Evolutionary conservation across 176 grass and related monocot genomes (phyloP).

Genomic region (Lolium rigidum): DNA sequence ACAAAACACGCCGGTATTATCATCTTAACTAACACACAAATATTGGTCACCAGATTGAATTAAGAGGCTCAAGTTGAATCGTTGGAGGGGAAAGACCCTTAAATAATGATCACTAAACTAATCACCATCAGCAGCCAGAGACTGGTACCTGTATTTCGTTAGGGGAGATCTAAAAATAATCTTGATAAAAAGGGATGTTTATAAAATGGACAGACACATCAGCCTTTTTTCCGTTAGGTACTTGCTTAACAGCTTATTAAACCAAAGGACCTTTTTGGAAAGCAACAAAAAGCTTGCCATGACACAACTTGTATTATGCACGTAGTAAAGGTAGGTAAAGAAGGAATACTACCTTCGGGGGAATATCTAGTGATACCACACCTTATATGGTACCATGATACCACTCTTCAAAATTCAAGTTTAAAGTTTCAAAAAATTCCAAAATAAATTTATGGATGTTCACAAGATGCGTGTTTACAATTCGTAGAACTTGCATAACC

Average conservation of each 20-base stretch:
- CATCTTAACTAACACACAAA: conserved; percentile 50
- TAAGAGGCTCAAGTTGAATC: conserved; percentile 21
- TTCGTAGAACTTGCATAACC: no score
- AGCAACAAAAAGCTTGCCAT: background rate
- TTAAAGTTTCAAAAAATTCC: no score
- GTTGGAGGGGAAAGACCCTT: background rate
- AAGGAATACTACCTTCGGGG: background rate
- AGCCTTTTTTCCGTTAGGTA: conserved; percentile 38
- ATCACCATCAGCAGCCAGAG: background rate
- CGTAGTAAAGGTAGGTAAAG: conserved; percentile 16
- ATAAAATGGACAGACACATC: conserved; percentile 30
- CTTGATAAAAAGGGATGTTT: conserved; percentile 42
- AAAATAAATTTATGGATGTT: no score
- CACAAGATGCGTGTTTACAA: no score
- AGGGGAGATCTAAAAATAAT: conserved; percentile 32
- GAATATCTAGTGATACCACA: no score
- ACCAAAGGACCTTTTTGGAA: background rate
- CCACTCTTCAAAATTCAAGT: no score
- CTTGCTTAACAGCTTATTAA: conserved; percentile 15
- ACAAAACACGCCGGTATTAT: conserved; percentile 36
- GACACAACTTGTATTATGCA: conserved; percentile 12
- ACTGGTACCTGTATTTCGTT: conserved; percentile 40
- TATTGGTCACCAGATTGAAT: conserved; percentile 15
- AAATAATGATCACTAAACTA: conserved; percentile 41
- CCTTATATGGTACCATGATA: no score